Percentiles rank a stretch among this genome's conserved stretches.
These are phyloP conservation scores for Capsella rubella DNA, from an alignment of 441 rosid genomes.

Conservation along the genomic window DNA sequence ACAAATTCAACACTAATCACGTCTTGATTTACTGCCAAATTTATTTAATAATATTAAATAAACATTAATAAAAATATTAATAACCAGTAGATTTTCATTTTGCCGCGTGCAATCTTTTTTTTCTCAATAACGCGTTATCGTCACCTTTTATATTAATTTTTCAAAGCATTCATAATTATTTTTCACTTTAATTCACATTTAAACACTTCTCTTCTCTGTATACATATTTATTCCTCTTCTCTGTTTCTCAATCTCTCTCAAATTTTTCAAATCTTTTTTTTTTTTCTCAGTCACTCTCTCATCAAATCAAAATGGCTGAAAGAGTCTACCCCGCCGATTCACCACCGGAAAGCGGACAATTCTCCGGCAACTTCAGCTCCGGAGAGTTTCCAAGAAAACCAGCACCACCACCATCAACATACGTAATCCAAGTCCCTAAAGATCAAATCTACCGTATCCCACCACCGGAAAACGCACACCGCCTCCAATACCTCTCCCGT, in stretches of 20 bases:
- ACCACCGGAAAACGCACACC: slow-evolving; percentile 74
- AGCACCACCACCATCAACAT: slow-evolving; percentile 62
- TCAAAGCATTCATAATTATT: not conserved
- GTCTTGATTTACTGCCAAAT: slow-evolving; percentile 20
- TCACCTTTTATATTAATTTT: slow-evolving; percentile 1
- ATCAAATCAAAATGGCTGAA: slow-evolving; percentile 44
- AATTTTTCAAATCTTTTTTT: no score
- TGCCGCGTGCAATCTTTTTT: slow-evolving; percentile 4
- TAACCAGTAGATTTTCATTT: not conserved
- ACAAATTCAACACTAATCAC: slow-evolving; percentile 28
- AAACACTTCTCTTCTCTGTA: slow-evolving; percentile 29
- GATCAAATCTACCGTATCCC: slow-evolving; percentile 89
- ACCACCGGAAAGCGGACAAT: slow-evolving; percentile 43
- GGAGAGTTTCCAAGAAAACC: slow-evolving; percentile 48
- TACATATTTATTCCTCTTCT: not conserved
- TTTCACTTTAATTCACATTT: not conserved
- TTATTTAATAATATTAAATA: not conserved
- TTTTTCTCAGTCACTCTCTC: not conserved
- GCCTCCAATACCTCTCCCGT: slow-evolving; percentile 54
- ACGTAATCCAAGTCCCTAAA: slow-evolving; percentile 87
- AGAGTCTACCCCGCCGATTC: slow-evolving; percentile 48
- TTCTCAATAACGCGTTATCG: slow-evolving; percentile 18
- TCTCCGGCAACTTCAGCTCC: slow-evolving; percentile 49
- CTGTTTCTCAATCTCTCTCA: not conserved
- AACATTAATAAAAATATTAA: not conserved